Evolutionary conservation across 805 yeast genomes (phyloP), one percentile per base, ranked within the genome.

Genomic region (Clavispora fructus): DNA sequence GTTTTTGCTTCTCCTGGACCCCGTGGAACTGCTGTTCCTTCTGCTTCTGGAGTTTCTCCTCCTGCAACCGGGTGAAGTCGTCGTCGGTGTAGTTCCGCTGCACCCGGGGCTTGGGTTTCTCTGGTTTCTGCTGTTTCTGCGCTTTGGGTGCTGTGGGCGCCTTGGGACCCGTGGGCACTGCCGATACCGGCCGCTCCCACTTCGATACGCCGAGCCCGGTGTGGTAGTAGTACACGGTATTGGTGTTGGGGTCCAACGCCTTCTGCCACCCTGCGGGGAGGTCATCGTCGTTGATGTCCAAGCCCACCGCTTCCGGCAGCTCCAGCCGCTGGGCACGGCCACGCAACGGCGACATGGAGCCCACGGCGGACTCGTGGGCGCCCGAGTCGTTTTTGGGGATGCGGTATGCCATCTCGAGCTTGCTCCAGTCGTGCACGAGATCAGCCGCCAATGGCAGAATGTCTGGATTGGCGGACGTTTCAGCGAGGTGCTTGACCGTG

Each of bases 331-430:
- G 42, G 25, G 49, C 49, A 13, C 58, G 32, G 11, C 50, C 54
- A 27, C 39, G 48, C 17, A 38, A 45, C 6, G 55, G 57, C 14
- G 56, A 48, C 14, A 37, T 41, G 7, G 45, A 37, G 17, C 33
- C 27, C 14, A 30, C 17, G 9, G 16, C 42, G 4, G 42, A 9
- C 4, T 52, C 54, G 14, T 39, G 48, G 19, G 43, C 39, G 11
- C 14, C 44, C 9, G 44, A 51, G 27, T 30, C 65, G 35, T 74
- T 74, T 55, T 91, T 83, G 1, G 95, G 91, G 43, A 92, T 91
- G 39, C 94, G 77, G 59, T 84, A 87, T n/a, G 90, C 91, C 78
- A 87, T 80, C 59, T 85, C 83, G 48, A 87, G 76, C 25, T 69
- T 68, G 39, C 82, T 70, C 97, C 97, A 92, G 46, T 74, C 83